Conservation (phyloP, 768 basidiomycete genomes). For the Tricholomella constricta region DNA sequence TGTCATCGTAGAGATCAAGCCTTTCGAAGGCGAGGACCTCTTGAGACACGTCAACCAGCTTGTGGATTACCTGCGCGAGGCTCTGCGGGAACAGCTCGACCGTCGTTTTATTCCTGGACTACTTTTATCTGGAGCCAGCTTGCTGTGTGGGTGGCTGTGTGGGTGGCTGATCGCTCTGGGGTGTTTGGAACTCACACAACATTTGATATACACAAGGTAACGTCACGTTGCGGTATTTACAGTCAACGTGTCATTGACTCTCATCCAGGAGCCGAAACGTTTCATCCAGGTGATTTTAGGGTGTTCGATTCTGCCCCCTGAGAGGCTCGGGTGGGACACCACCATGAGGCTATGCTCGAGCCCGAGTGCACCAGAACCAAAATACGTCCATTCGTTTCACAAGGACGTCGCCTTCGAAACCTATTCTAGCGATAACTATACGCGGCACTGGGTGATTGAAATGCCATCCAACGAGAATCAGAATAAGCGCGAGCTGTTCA, state of each 20-base stretch:
- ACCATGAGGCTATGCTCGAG: not conserved
- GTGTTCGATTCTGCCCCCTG: too few relatives aligned
- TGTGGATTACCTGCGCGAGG: too few relatives aligned
- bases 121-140: not conserved
- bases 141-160: too few relatives aligned
- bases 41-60: not conserved
- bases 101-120: conserved; percentile 10
- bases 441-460: not conserved
- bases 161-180: too few relatives aligned
- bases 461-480: not conserved
- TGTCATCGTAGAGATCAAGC: conserved; percentile 9
- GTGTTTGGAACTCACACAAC: conserved; percentile 1
- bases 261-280: too few relatives aligned
- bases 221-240: too few relatives aligned
- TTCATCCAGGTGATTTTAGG: too few relatives aligned
- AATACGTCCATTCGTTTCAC: not conserved
- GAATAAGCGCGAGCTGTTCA: too few relatives aligned
- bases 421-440: not conserved
- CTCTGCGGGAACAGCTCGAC: too few relatives aligned
- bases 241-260: too few relatives aligned
- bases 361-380: not conserved
- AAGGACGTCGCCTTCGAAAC: not conserved
- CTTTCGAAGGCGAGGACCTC: not conserved
- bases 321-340: too few relatives aligned
- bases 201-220: conserved; percentile 12